Conservation (phyloP, 495 filamentous ascomycete species). For the Clavariopsis aquatica region DNA sequence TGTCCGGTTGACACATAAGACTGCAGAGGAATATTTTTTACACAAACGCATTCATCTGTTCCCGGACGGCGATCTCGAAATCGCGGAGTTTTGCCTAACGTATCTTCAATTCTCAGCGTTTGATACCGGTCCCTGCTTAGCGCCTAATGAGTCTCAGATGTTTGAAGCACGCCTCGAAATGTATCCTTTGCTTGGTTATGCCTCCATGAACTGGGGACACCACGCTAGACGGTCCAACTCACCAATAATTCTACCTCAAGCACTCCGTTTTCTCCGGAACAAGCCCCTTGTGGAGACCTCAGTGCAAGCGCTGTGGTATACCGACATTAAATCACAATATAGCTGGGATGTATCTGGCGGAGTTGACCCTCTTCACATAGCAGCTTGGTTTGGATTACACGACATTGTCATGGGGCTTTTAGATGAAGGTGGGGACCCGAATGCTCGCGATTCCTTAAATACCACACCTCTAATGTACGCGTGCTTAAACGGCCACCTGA, state of each 20-base stretch:
- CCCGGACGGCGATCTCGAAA: constrained; percentile 18
- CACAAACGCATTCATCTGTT: constrained; percentile 9
- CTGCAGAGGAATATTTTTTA: constrained; percentile 26
- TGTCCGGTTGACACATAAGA: constrained; percentile 25
- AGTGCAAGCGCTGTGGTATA: constrained; percentile 25
- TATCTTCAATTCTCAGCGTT: constrained; percentile 23
- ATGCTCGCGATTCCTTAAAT: constrained; percentile 13
- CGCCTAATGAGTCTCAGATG: constrained; percentile 1
- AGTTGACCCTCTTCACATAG: constrained; percentile 19
- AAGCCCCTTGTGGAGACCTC: constrained; percentile 13
- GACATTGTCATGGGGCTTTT: constrained; percentile 7
- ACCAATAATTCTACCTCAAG: constrained; percentile 20
- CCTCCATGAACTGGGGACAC: constrained; percentile 19
- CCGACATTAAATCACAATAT: constrained; percentile 16
- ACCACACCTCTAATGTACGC: constrained; percentile 20
- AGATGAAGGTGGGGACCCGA: constrained; percentile 15
- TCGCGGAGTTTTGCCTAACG: constrained; percentile 24
- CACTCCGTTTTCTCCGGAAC: constrained; percentile 21
- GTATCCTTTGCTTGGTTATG: constrained; percentile 22
- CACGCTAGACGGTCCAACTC: constrained; percentile 16
- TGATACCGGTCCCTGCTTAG: constrained; percentile 15
- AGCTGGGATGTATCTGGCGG: constrained; percentile 28
- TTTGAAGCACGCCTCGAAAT: constrained; percentile 13
- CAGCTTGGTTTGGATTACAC: constrained; percentile 18
- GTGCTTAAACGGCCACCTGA: constrained; percentile 12